A percentile compares a stretch with the other conserved stretches of the same genome.
phyloP scores from a whole-genome alignment of 805 yeast species.

The Pichia eremophila region DNA sequence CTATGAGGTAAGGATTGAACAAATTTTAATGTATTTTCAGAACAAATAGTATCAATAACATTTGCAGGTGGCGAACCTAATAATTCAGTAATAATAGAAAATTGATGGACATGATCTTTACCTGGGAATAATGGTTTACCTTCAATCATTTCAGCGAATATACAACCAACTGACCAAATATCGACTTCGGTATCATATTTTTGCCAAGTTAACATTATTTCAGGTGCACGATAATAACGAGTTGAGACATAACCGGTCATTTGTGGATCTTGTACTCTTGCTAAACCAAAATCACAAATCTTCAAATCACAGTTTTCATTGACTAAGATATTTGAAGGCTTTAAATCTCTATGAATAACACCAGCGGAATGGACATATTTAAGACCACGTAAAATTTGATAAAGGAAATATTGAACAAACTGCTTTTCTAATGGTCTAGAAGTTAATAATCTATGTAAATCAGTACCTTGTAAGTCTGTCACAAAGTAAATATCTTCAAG shows the following conservation, averaged over 20 bases:
- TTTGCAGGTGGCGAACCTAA: slow-evolving; percentile 91
- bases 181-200: slow-evolving; percentile 72
- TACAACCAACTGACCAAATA: slow-evolving; percentile 76
- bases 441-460: slow-evolving; percentile 80
- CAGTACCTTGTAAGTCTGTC: slow-evolving; percentile 95
- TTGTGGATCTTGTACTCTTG: slow-evolving; percentile 42
- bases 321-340: slow-evolving; percentile 64
- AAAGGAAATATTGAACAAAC: slow-evolving; percentile 91
- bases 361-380: slow-evolving; percentile 95
- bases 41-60: slow-evolving; percentile 91
- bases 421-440: slow-evolving; percentile 93
- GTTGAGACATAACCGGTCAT: slow-evolving; percentile 81
- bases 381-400: slow-evolving; percentile 89
- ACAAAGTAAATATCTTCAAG: slow-evolving; percentile 93
- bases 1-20: slow-evolving; percentile 89
- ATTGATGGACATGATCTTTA: slow-evolving; percentile 96
- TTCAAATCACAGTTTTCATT: slow-evolving; percentile 67
- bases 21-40: slow-evolving; percentile 89
- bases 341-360: slow-evolving; percentile 81
- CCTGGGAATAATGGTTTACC: slow-evolving; percentile 69
- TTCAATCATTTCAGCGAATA: slow-evolving; percentile 57
- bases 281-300: slow-evolving; percentile 75
- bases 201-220: slow-evolving; percentile 66
- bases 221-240: slow-evolving; percentile 80
- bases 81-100: slow-evolving; percentile 90